A percentile compares a stretch with the other conserved stretches of the same genome.
These are phyloP conservation scores for Pseudogymnoascus sp. DNA, from an alignment of 2,329 filamentous ascomycete species.

Conservation along the genomic window DNA sequence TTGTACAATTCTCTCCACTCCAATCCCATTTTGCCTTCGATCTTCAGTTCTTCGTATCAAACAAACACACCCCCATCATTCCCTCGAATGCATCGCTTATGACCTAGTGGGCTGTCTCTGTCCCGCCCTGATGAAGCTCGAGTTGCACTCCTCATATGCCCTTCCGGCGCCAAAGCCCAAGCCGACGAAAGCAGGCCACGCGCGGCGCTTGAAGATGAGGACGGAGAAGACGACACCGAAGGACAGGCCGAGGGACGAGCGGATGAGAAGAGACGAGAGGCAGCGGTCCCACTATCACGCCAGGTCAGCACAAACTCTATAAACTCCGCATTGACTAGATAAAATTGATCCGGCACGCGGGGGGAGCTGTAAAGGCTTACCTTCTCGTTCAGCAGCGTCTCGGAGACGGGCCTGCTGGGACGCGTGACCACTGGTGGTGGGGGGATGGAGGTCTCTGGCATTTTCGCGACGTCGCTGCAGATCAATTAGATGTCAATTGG, in stretches of 20 bases:
- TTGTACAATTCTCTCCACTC: constrained; percentile 7
- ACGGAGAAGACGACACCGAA: constrained; percentile 99
- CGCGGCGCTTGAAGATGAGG: constrained; percentile 92
- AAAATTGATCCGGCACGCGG: neutral
- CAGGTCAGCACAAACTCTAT: neutral
- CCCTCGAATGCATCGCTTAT: neutral
- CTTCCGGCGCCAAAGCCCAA: constrained; percentile 91
- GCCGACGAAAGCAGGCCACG: constrained; percentile 94
- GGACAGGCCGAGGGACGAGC: constrained; percentile 87
- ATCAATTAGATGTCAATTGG: constrained; percentile 1
- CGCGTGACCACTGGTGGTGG: constrained; percentile 61
- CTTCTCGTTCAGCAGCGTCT: constrained; percentile 98
- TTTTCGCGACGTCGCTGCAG: neutral
- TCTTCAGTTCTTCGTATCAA: constrained; percentile 7
- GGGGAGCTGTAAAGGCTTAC: constrained; percentile 37
- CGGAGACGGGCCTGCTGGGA: constrained; percentile 75
- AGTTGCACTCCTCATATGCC: constrained; percentile 96
- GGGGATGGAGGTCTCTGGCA: constrained; percentile 38
- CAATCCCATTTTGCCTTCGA: neutral
- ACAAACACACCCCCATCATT: neutral
- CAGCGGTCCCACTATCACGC: constrained; percentile 84
- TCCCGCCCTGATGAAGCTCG: constrained; percentile 25
- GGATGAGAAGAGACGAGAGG: constrained; percentile 93
- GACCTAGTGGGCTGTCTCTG: constrained; percentile 15
- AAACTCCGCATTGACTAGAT: constrained; percentile 2